Evolutionary conservation across 2,329 filamentous ascomycete species (phyloP), one percentile per base, ranked within the genome.

Genomic region (Cercospora nicotianae): DNA sequence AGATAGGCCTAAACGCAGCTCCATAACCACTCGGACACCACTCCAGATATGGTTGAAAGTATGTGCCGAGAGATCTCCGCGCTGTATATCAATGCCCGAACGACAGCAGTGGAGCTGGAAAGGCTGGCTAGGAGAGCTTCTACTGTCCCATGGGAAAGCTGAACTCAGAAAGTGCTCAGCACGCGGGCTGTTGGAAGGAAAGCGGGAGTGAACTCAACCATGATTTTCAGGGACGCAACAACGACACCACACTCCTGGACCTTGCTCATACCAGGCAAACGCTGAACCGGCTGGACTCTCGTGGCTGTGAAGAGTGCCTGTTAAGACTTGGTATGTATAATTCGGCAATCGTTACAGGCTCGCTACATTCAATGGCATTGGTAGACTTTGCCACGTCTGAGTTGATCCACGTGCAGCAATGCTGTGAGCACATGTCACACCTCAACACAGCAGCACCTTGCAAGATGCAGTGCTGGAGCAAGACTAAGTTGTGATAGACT

Each of bases 11-110:
- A 75, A 74, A 74, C 72, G 70, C 70, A 72, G 72, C 71, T 73
- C 72, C 72, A 74, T 73, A 74, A 74, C 73, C 73, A 74, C 72
- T 74, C 68, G 66, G 69, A 70, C 72, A 72, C 57, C 60, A 68
- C 64, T 28, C 69, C 69, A 31, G 3, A 13, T 26, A 16, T 39
- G 62, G 51, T 45, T 57, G 28, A 58, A 42, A 64, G 48, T 31
- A 63, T 42, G 18, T 26, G 5, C 57, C 57, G 57, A 61, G 64
- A 45, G 12, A 51, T 45, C 16, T 64, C 51, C 62, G 51, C 1
- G 5, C 2, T 1, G 8, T 6, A 51, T 59, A 59, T 64, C 30
- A 57, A n/a, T n/a, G 10, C 1, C 26, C 31, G 12, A 45, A 16
- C 16, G 8, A 1, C 1, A 1, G 5, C 23, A 10, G 18, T 3